Conservation (phyloP, 2,329 filamentous ascomycete genomes). For the Aspergillus sp. region DNA sequence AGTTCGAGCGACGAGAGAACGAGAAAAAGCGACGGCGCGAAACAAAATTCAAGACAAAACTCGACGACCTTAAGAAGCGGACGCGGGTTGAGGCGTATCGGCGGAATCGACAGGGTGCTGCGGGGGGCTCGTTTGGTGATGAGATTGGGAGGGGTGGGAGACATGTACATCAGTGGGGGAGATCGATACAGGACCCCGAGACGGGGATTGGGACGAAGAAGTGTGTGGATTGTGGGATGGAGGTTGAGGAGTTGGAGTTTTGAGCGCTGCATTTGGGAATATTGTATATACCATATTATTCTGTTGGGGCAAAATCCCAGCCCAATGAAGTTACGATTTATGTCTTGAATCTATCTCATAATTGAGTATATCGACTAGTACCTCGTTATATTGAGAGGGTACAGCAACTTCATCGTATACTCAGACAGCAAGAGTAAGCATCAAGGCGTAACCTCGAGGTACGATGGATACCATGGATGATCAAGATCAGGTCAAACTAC, state of each 20-base stretch:
- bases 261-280: slow-evolving; percentile 24
- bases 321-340: too few species aligned
- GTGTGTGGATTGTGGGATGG: slow-evolving; percentile 66
- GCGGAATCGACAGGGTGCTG: slow-evolving; percentile 58
- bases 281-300: too few species aligned
- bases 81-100: slow-evolving; percentile 89
- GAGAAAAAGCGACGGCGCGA: slow-evolving; percentile 86
- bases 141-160: slow-evolving; percentile 64
- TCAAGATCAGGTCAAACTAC: neutral
- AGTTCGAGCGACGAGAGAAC: slow-evolving; percentile 75
- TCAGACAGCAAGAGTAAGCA: neutral
- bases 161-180: slow-evolving; percentile 87
- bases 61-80: slow-evolving; percentile 87
- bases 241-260: slow-evolving; percentile 66
- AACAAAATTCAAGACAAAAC: slow-evolving; percentile 84
- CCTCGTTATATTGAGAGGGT: neutral
- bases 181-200: slow-evolving; percentile 57
- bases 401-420: neutral
- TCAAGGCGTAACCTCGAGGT: neutral
- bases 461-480: neutral
- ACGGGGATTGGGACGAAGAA: slow-evolving; percentile 67
- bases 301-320: too few species aligned
- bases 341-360: too few species aligned
- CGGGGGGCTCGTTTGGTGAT: slow-evolving; percentile 69
- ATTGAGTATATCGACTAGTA: neutral